These are phyloP conservation scores for Funneliformis mosseae DNA, from an alignment of 192 early-diverging fungal genomes.

Conservation along the genomic window DNA sequence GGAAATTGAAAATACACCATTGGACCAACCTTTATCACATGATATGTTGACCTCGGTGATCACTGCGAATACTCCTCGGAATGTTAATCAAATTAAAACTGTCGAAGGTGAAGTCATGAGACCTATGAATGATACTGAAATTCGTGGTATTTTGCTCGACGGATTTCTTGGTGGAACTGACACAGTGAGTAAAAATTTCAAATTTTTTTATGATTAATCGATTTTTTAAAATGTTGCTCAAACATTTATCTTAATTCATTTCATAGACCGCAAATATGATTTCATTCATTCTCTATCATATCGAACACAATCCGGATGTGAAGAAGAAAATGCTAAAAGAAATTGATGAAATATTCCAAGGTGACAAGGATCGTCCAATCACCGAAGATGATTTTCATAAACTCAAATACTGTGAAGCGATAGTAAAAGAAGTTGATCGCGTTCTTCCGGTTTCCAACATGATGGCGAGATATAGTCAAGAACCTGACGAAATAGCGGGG, in stretches of 20 bases:
- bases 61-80: conserved; percentile 13
- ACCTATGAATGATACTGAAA: conserved; percentile 12
- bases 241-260: neutral
- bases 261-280: neutral
- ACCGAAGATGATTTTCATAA: conserved; percentile 2
- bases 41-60: conserved; percentile 17
- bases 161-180: conserved; percentile 1
- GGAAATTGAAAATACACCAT: conserved; percentile 1
- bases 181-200: neutral
- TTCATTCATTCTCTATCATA: conserved; percentile 7
- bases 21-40: neutral
- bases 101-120: neutral
- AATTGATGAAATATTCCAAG: neutral
- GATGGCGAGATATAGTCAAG: neutral
- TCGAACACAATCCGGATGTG: conserved; percentile 2
- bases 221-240: neutral
- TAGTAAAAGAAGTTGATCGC: conserved; percentile 1
- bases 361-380: neutral
- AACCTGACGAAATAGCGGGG: conserved; percentile 10
- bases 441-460: neutral
- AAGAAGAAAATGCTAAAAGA: neutral
- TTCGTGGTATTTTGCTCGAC: conserved; percentile 1
- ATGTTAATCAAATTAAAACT: neutral
- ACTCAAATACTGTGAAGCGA: conserved; percentile 17
- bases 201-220: neutral